Evolutionary conservation across 331 rosid species (phyloP).

Genomic region (Cydonia oblonga): DNA sequence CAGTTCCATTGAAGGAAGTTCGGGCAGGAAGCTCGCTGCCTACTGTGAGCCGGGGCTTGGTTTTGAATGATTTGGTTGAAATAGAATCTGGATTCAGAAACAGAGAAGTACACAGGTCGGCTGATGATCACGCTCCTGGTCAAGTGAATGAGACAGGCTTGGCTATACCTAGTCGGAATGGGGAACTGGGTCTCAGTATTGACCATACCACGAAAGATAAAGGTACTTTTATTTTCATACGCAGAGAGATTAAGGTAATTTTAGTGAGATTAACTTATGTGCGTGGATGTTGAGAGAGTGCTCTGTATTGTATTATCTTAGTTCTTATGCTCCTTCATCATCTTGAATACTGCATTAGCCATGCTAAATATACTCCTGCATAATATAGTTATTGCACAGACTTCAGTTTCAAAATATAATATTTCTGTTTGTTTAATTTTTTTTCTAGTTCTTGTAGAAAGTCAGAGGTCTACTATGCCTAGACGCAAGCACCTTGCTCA

Average conservation of each 20-base stretch:
- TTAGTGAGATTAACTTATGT: neutral
- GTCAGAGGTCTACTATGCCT: slow-evolving; percentile 5
- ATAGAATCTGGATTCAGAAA: slow-evolving; percentile 4
- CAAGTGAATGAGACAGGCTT: neutral
- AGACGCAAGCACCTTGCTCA: slow-evolving; percentile 31
- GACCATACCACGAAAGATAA: slow-evolving; percentile 7
- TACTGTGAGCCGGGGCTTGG: neutral
- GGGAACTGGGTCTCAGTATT: slow-evolving; percentile 6
- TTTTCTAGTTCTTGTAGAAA: slow-evolving; percentile 4
- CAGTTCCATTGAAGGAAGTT: neutral
- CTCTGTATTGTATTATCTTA: neutral
- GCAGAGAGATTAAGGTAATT: neutral
- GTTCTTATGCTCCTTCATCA: too few species aligned
- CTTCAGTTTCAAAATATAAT: neutral
- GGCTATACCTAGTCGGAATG: neutral
- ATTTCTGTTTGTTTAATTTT: neutral
- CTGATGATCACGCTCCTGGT: neutral
- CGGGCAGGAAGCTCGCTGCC: neutral
- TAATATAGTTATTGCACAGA: neutral
- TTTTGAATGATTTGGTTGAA: neutral
- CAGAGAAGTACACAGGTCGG: slow-evolving; percentile 3
- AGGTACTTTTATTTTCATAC: slow-evolving; percentile 3
- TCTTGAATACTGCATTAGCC: neutral
- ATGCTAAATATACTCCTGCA: neutral
- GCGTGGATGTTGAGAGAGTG: neutral